Evolutionary conservation across 75 land plant genomes (phyloP).

Genomic region (Pinus albicaulis): DNA sequence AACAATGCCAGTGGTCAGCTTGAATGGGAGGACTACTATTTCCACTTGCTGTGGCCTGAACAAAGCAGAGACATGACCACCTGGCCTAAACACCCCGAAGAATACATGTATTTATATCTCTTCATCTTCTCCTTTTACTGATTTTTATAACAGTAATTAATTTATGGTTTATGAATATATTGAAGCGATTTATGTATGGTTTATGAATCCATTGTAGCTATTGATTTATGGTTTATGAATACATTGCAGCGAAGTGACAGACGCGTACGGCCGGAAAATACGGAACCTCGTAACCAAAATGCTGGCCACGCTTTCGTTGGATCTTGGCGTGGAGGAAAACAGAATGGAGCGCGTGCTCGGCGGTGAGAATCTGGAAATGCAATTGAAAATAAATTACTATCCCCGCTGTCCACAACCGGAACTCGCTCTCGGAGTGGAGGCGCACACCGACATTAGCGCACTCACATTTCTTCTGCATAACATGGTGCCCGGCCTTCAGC

Average conservation of each 20-base stretch:
- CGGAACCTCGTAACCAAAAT: slow-evolving; percentile 46
- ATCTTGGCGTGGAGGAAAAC: slow-evolving; percentile 56
- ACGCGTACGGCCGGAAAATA: slow-evolving; percentile 51
- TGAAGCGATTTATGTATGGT: no score
- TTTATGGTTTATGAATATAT: no score
- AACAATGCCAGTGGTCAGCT: slow-evolving; percentile 71
- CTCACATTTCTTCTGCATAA: slow-evolving; percentile 65
- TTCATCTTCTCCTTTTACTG: no score
- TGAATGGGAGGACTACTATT: slow-evolving; percentile 88
- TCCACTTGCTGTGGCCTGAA: slow-evolving; percentile 62
- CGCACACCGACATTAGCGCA: slow-evolving; percentile 70
- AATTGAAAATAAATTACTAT: slow-evolving; percentile 83
- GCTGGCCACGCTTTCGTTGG: slow-evolving; percentile 53
- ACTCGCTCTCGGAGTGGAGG: slow-evolving; percentile 73
- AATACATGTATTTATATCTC: slow-evolving; percentile 29
- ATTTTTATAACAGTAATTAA: no score
- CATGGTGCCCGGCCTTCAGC: slow-evolving; percentile 69
- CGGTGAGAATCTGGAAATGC: slow-evolving; percentile 63
- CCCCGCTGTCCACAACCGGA: slow-evolving; percentile 93
- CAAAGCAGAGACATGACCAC: slow-evolving; percentile 50
- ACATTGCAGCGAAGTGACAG: slow-evolving; percentile 21
- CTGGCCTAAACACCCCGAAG: slow-evolving; percentile 63
- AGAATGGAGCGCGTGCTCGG: slow-evolving; percentile 68
- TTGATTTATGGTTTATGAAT: no score
- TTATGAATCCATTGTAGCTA: no score